Conservation (phyloP, 164 flowering plant genomes). For the Brasenia schreberi region DNA sequence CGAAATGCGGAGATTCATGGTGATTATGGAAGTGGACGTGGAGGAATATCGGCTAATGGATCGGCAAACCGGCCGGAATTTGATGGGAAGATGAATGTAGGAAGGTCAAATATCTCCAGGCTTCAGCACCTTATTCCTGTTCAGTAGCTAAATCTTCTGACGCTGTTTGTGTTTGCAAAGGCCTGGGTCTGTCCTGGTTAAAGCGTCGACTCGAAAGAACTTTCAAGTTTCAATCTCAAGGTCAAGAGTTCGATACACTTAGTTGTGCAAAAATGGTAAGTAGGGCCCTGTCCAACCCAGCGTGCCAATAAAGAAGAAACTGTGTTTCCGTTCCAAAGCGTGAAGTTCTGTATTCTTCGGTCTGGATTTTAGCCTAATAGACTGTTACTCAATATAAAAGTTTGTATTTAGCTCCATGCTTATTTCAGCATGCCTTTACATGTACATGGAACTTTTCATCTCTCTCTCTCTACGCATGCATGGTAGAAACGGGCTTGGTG, state of each 20-base stretch:
- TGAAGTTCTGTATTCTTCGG: background rate
- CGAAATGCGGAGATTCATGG: background rate
- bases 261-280: too few species aligned
- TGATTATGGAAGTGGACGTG: background rate
- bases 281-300: too few species aligned
- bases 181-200: too few species aligned
- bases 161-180: too few species aligned
- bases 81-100: background rate
- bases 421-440: background rate
- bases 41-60: background rate
- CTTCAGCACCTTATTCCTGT: background rate
- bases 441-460: too few species aligned
- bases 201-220: too few species aligned
- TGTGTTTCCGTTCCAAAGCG: background rate
- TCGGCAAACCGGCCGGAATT: background rate
- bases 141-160: background rate
- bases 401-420: background rate
- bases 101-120: background rate
- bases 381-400: too few species aligned
- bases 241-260: too few species aligned
- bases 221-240: too few species aligned
- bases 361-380: background rate
- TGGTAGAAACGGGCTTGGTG: too few species aligned
- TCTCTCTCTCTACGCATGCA: too few species aligned
- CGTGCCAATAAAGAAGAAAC: too few species aligned